phyloP scores from a whole-genome alignment of 129 eudicot species.

The Dittrichia graveolens region DNA sequence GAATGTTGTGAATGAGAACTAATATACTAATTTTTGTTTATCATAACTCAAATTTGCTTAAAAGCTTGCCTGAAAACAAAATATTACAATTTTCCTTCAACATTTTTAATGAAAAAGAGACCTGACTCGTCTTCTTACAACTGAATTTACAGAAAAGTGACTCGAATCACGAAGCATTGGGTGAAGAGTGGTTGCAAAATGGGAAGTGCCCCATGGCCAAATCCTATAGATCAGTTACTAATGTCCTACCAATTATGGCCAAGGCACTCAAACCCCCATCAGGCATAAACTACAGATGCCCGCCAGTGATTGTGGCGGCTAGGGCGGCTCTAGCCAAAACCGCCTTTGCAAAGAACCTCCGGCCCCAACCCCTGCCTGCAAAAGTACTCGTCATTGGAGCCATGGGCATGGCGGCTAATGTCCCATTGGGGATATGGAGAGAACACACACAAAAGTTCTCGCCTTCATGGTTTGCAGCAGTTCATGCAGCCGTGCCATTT shows the following conservation, averaged over 20 bases:
- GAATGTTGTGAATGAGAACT: too few relatives aligned
- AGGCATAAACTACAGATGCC: slow-evolving; percentile 68
- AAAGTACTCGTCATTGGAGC: slow-evolving; percentile 81
- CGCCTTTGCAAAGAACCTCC: slow-evolving; percentile 78
- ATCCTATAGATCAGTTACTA: slow-evolving; percentile 82
- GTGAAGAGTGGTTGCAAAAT: slow-evolving; percentile 86
- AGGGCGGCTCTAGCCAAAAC: slow-evolving; percentile 81
- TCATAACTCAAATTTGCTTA: too few relatives aligned
- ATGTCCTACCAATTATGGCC: slow-evolving; percentile 78
- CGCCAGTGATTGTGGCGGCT: slow-evolving; percentile 78
- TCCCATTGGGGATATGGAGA: slow-evolving; percentile 94
- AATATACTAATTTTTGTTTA: too few relatives aligned
- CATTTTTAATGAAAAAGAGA: too few relatives aligned
- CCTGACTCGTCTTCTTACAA: too few relatives aligned
- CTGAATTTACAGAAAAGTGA: slow-evolving; percentile 55
- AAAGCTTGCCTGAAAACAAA: too few relatives aligned
- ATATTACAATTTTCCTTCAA: too few relatives aligned
- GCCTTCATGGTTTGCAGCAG: slow-evolving; percentile 92
- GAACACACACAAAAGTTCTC: slow-evolving; percentile 94
- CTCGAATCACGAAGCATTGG: slow-evolving; percentile 70
- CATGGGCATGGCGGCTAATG: slow-evolving; percentile 89
- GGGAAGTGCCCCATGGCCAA: slow-evolving; percentile 96
- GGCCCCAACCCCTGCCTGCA: slow-evolving; percentile 82
- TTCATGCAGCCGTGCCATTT: slow-evolving; percentile 99
- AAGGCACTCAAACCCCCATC: slow-evolving; percentile 77